phyloP scores from a whole-genome alignment of 805 yeast species.

The Schwanniomyces vanrijiae region DNA sequence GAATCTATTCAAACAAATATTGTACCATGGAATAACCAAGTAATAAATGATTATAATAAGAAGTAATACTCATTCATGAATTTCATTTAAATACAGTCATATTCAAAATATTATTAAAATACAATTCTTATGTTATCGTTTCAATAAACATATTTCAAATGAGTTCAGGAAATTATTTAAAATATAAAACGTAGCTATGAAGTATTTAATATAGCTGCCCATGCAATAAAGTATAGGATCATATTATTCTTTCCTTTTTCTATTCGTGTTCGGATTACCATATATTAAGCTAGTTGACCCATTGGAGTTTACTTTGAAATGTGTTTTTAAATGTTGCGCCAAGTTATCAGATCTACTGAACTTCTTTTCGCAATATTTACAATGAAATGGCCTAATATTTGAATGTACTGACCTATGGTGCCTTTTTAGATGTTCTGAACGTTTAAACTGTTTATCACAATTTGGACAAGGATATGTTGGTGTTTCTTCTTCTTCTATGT shows the following conservation, averaged over 20 bases:
- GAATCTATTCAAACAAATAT: too few species aligned
- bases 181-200: not conserved
- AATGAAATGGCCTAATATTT: constrained; percentile 45
- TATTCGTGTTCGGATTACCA: constrained; percentile 21
- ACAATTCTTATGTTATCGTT: too few species aligned
- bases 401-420: constrained; percentile 45
- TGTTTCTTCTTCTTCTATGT: constrained; percentile 14
- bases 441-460: constrained; percentile 42
- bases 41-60: too few species aligned
- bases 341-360: constrained; percentile 64
- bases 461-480: constrained; percentile 41
- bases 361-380: constrained; percentile 45
- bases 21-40: too few species aligned
- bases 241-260: constrained; percentile 7
- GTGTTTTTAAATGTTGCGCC: constrained; percentile 54
- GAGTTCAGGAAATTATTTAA: not conserved
- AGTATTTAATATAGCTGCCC: not conserved
- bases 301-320: constrained; percentile 30
- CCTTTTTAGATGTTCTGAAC: constrained; percentile 44
- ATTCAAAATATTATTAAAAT: too few species aligned
- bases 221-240: not conserved
- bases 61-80: too few species aligned
- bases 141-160: not conserved
- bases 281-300: constrained; percentile 31
- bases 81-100: too few species aligned